Evolutionary conservation across 805 yeast species (phyloP).

Genomic region (Ogataea trehaloabstinens): DNA sequence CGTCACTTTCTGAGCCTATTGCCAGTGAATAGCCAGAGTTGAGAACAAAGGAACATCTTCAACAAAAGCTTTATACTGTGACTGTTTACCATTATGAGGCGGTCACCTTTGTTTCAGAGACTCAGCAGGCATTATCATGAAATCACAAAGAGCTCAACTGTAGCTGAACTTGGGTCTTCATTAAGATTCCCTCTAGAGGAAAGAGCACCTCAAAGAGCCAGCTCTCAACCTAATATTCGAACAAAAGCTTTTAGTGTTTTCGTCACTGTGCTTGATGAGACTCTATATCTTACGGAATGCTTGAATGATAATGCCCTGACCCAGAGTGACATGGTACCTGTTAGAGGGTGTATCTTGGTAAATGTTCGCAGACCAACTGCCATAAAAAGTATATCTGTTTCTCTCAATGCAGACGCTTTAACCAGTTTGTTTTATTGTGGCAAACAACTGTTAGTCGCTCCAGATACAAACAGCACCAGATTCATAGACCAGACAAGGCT

Average conservation of each 20-base stretch:
- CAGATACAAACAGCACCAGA: not conserved
- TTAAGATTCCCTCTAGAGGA: not conserved
- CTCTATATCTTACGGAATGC: not conserved
- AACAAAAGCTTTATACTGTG: too few relatives aligned
- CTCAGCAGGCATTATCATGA: not conserved
- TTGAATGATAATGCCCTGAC: not conserved
- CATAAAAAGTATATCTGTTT: not conserved
- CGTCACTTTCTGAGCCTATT: too few relatives aligned
- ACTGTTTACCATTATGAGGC: too few relatives aligned
- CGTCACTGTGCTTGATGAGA: not conserved
- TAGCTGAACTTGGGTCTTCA: not conserved
- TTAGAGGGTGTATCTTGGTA: not conserved
- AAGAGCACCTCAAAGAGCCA: not conserved
- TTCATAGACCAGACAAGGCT: conserved; percentile 3
- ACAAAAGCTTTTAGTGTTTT: not conserved
- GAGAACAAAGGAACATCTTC: too few relatives aligned
- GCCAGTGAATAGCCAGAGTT: too few relatives aligned
- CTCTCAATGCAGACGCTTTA: conserved; percentile 1
- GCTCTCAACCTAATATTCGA: not conserved
- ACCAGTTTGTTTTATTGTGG: not conserved
- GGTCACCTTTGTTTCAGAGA: not conserved
- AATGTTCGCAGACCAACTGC: not conserved
- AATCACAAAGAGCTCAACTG: not conserved
- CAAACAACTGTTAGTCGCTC: not conserved
- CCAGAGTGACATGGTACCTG: not conserved